Evolutionary conservation across 2,329 filamentous ascomycete genomes (phyloP), one percentile per base, ranked within the genome.

Genomic region (Truncatella angustata): DNA sequence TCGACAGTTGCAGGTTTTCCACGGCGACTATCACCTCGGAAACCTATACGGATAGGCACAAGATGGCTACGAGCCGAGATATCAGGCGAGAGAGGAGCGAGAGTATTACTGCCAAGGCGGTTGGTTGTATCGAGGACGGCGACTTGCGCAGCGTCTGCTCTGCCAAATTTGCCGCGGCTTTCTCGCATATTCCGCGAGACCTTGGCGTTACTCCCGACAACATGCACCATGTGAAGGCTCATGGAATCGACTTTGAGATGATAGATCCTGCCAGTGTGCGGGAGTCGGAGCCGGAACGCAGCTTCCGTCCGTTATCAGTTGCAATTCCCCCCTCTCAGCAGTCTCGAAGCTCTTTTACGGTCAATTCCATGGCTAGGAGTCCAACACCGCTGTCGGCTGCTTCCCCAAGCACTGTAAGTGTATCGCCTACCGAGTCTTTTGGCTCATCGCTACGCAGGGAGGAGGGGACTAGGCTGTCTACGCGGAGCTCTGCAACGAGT

Each of bases 241-340:
- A 42, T 6, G 39, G 44, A 10, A 21, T 43, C 26, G 20, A 43
- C 0, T 52, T 52, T 20, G 50, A 52, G 20, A 48, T 52, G 35
- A 3, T 52, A 2, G 37, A 30, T 34, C 43, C 44, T 18, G 4
- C 21, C 5, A 14, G 24, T 2, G 21, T 12, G 24, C 20, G 32
- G 32, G 37, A 51, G 18, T 39, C 43, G 7, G 18, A 37, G 18
- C 20, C 26, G 7, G 23, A 10, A 9, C 6, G 28, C 3, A 43
- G n/a, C 11, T 37, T 40, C 18, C 34, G 34, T 7, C 24, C 26
- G 6, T n/a, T 35, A 23, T 32, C 44, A 11, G 24, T 40, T 12
- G 18, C 34, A 14, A 35, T 47, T 12, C 37, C 44, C 11, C 50
- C 50, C 1, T 47, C 43, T 6, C 50, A 42, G 24, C 34, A 47